These are phyloP conservation scores for Naegleria fowleri DNA, from an alignment of 208 protist genomes.

Conservation along the genomic window DNA sequence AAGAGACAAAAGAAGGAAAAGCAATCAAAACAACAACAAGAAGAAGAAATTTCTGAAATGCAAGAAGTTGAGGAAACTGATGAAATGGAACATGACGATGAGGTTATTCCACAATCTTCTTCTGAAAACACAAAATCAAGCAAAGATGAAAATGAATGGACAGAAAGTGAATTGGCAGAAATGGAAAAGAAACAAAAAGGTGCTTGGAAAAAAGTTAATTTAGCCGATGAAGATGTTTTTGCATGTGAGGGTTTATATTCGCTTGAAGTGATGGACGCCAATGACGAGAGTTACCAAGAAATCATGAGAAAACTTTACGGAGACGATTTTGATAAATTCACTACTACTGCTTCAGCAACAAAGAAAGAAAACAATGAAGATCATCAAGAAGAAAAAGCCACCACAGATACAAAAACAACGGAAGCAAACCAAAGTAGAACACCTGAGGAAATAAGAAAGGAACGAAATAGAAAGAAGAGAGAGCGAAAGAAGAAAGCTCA, in stretches of 20 bases:
- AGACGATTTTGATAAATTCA: background rate
- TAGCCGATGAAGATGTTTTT: background rate
- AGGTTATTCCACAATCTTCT: background rate
- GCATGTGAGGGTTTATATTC: background rate
- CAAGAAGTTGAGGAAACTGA: background rate
- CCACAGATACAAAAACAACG: background rate
- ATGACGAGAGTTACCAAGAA: background rate
- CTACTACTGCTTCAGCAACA: background rate
- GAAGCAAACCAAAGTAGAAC: background rate
- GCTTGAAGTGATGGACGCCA: background rate
- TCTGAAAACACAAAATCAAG: slow-evolving; percentile 4
- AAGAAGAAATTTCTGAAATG: background rate
- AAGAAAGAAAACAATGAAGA: background rate
- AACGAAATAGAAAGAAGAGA: background rate
- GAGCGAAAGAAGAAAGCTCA: background rate
- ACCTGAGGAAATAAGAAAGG: background rate
- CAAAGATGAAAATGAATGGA: background rate
- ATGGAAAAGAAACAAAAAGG: background rate
- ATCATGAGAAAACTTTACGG: background rate
- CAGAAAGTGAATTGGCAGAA: background rate
- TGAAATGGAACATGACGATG: background rate
- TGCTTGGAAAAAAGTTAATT: background rate
- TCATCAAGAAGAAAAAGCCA: background rate
- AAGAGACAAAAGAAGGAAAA: background rate
- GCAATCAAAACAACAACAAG: background rate